phyloP scores from a whole-genome alignment of 1,284 basidiomycete species.

The Pisolithus thermaeus region DNA sequence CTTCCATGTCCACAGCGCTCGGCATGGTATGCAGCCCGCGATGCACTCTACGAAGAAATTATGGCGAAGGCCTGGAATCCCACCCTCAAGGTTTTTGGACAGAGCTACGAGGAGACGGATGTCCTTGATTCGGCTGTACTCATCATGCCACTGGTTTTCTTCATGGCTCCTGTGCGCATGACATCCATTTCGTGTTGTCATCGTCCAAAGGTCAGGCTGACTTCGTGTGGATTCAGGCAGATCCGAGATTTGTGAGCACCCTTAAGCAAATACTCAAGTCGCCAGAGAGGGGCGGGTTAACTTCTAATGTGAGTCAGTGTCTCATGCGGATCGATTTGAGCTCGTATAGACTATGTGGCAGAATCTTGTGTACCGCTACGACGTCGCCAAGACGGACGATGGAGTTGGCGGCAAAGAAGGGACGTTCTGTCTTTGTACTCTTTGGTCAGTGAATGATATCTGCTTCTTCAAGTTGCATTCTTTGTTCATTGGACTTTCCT shows the following conservation, averaged over 20 bases:
- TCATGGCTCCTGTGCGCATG: slow-evolving; percentile 61
- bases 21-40: slow-evolving; percentile 72
- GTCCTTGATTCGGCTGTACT: slow-evolving; percentile 70
- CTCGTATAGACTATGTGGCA: slow-evolving; percentile 5
- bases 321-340: neutral
- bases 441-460: slow-evolving; percentile 41
- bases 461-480: neutral
- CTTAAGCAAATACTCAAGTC: slow-evolving; percentile 76
- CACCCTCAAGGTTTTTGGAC: slow-evolving; percentile 62
- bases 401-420: slow-evolving; percentile 93
- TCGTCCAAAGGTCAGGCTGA: neutral
- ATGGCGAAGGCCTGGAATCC: slow-evolving; percentile 78
- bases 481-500: slow-evolving; percentile 14
- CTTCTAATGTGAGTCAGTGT: slow-evolving; percentile 63
- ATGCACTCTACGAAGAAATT: slow-evolving; percentile 79
- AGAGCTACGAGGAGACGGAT: slow-evolving; percentile 71
- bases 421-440: slow-evolving; percentile 74
- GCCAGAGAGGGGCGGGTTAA: slow-evolving; percentile 83
- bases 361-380: slow-evolving; percentile 66
- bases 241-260: slow-evolving; percentile 82
- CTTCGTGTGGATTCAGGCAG: slow-evolving; percentile 45
- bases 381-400: slow-evolving; percentile 76
- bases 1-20: slow-evolving; percentile 66
- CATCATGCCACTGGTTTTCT: slow-evolving; percentile 86
- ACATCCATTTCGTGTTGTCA: neutral